Evolutionary conservation across 768 basidiomycete species (phyloP).

Genomic region (Lentinula boryana): DNA sequence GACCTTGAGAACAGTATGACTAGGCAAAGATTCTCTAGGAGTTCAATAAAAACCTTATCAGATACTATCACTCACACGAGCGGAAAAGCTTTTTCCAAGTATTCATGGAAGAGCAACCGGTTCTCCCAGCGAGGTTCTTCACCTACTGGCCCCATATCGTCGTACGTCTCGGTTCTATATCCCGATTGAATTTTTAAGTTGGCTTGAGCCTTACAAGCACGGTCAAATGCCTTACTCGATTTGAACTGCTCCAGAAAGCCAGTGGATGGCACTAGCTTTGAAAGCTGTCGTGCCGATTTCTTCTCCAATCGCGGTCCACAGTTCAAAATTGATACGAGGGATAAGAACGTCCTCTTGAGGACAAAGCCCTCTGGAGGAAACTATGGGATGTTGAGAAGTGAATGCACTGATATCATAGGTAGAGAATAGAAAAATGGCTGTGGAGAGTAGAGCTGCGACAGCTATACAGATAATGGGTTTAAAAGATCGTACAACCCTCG

Average conservation of each 20-base stretch:
- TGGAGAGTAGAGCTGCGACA: neutral
- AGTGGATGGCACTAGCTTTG: constrained; percentile 24
- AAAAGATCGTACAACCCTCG: neutral
- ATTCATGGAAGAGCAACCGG: constrained; percentile 33
- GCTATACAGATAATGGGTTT: neutral
- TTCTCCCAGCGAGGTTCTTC: constrained; percentile 42
- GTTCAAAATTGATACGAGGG: constrained; percentile 24
- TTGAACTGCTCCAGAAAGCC: constrained; percentile 29
- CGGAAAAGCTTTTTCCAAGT: constrained; percentile 42
- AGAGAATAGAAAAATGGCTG: neutral
- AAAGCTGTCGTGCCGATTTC: constrained; percentile 28
- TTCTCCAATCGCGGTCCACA: constrained; percentile 26
- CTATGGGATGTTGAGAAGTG: neutral
- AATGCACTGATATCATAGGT: neutral
- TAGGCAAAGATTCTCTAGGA: constrained; percentile 15
- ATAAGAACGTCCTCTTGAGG: constrained; percentile 26
- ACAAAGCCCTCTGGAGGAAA: constrained; percentile 16
- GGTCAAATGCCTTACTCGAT: constrained; percentile 25
- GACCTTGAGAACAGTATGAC: constrained; percentile 51
- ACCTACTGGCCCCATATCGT: constrained; percentile 41
- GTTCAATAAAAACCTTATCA: neutral
- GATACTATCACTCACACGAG: constrained; percentile 44
- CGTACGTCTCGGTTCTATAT: constrained; percentile 44
- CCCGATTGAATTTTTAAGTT: neutral
- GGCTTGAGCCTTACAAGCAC: neutral